Evolutionary conservation across 257 asterid species (phyloP).

Genomic region (Fraxinus quadrangulata): DNA sequence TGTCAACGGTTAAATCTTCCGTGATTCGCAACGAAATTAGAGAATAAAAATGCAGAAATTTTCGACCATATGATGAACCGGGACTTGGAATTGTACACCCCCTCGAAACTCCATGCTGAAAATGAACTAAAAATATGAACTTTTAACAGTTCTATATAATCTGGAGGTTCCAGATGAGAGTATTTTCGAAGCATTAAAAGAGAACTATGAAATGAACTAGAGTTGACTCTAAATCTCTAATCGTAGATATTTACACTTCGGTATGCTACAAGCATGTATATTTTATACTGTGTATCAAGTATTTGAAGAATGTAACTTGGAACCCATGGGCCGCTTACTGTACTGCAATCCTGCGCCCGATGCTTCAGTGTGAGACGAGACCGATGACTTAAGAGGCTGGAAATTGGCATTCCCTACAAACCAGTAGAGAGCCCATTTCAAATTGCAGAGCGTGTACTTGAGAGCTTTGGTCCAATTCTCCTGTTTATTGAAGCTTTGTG

Average conservation of each 20-base stretch:
- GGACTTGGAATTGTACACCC: not conserved
- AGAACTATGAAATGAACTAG: not conserved
- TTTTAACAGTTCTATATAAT: not conserved
- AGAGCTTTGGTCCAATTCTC: constrained; percentile 99
- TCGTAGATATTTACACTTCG: constrained; percentile 1
- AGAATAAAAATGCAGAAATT: too few relatives aligned
- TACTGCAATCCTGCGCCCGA: constrained; percentile 53
- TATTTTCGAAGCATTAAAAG: not conserved
- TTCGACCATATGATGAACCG: too few relatives aligned
- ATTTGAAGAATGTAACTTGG: constrained; percentile 41
- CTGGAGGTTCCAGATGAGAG: not conserved
- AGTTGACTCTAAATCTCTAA: not conserved
- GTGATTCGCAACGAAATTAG: not conserved
- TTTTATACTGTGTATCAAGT: constrained; percentile 10
- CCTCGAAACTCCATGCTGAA: not conserved
- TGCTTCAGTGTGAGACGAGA: constrained; percentile 56
- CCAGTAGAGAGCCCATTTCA: constrained; percentile 99
- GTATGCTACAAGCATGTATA: constrained; percentile 24
- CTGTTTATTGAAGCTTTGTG: constrained; percentile 90
- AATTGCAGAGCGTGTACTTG: constrained; percentile 89
- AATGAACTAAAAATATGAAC: not conserved
- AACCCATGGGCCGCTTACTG: constrained; percentile 46
- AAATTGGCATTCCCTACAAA: constrained; percentile 89
- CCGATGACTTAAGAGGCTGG: constrained; percentile 74
- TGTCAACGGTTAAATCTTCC: not conserved